Percentiles rank a stretch among this genome's conserved stretches.
Evolutionary conservation across 2,329 filamentous ascomycete genomes (phyloP).

Genomic region (Fusarium setosum): DNA sequence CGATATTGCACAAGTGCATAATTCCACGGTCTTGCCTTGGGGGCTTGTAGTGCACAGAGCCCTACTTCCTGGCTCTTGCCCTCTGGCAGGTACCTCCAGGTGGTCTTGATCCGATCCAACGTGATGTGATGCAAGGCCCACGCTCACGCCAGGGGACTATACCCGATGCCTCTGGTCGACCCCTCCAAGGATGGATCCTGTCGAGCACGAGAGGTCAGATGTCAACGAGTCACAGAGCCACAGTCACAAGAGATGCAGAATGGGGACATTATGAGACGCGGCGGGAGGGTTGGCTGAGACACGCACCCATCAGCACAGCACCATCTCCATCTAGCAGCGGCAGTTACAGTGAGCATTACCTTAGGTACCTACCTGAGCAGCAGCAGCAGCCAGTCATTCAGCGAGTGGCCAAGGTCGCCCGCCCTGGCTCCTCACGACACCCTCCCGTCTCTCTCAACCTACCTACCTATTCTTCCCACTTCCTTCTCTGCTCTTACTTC

Average conservation of each 20-base stretch:
- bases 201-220: slow-evolving; percentile 33
- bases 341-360: slow-evolving; percentile 10
- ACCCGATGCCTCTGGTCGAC: slow-evolving; percentile 9
- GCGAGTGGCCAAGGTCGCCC: slow-evolving; percentile 7
- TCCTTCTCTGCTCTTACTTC: slow-evolving; percentile 23
- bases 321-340: slow-evolving; percentile 14
- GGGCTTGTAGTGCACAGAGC: slow-evolving; percentile 2
- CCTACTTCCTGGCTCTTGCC: slow-evolving; percentile 2
- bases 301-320: slow-evolving; percentile 18
- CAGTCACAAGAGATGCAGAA: slow-evolving; percentile 36
- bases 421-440: slow-evolving; percentile 25
- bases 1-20: slow-evolving; percentile 20
- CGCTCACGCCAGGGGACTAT: slow-evolving; percentile 15
- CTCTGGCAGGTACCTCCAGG: slow-evolving; percentile 1
- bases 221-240: slow-evolving; percentile 36
- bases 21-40: slow-evolving; percentile 17
- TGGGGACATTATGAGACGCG: slow-evolving; percentile 28
- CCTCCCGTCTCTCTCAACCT: slow-evolving; percentile 19
- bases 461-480: no score
- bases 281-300: slow-evolving; percentile 27
- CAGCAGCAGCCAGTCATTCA: slow-evolving; percentile 5
- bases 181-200: slow-evolving; percentile 16
- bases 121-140: slow-evolving; percentile 32
- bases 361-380: slow-evolving; percentile 7
- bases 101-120: slow-evolving; percentile 7